Evolutionary conservation across 352 stramenopile genomes (phyloP).

Genomic region (Globisporangium iwayamae): DNA sequence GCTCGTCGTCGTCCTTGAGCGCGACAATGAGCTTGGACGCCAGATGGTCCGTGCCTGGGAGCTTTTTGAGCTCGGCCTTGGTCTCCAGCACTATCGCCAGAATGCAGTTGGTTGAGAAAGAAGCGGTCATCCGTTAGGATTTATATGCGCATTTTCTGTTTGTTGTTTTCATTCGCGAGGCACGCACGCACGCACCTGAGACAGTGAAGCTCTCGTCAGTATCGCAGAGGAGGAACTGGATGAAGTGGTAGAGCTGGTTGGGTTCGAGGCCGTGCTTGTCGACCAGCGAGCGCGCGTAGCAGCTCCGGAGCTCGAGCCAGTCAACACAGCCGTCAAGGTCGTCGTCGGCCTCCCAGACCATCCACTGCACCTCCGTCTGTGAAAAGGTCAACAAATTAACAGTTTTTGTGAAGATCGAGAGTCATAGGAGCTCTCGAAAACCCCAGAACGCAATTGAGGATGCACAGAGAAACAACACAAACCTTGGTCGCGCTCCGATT

Average conservation of each 20-base stretch:
- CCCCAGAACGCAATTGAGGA: background rate
- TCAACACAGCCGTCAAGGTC: constrained; percentile 90
- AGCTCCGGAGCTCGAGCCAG: constrained; percentile 92
- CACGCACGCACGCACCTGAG: constrained; percentile 37
- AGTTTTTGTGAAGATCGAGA: background rate
- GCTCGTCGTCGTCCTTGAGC: constrained; percentile 32
- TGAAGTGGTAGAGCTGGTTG: constrained; percentile 91
- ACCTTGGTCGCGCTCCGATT: constrained; percentile 33
- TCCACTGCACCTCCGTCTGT: constrained; percentile 91
- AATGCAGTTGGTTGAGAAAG: background rate
- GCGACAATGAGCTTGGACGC: constrained; percentile 34
- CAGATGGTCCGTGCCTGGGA: constrained; percentile 41
- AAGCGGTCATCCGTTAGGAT: background rate
- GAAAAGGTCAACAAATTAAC: background rate
- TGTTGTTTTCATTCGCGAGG: too few species aligned
- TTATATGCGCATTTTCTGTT: too few species aligned
- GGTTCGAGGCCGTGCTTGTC: constrained; percentile 92
- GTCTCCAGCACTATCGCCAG: constrained; percentile 34
- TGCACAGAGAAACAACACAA: background rate
- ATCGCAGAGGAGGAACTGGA: constrained; percentile 95
- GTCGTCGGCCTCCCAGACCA: constrained; percentile 97
- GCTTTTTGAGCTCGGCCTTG: constrained; percentile 43
- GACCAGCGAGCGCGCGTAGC: constrained; percentile 88
- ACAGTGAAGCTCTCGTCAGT: constrained; percentile 84
- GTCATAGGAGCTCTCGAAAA: background rate